Base-by-base conservation (phyloP, 2,329 filamentous ascomycete species). In the Parastagonospora nodorum region DNA sequence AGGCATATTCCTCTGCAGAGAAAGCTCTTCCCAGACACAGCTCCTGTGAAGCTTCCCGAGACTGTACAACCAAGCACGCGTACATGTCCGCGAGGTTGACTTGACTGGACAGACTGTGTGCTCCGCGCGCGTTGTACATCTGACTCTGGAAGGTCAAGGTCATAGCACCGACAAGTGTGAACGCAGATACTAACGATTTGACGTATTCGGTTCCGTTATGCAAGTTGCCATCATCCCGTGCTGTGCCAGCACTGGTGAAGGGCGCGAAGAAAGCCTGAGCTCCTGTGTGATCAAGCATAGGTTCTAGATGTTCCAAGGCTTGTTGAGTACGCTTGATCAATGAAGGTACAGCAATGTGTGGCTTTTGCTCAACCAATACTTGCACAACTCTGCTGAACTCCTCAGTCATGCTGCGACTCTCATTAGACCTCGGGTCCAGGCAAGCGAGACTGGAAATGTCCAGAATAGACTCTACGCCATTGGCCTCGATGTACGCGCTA, bases 61-160 rank as follows among this genome's bases (percentile, higher is more conserved):
- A 24, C 86, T 85, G 55, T 85, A n/a, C 83, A 19, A 96, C 82
- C 32, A 97, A 77, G n/a, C 80, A 75, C 38, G 85, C 79, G 68
- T 96, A 96, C 69, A 90, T 87, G 70, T 97, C 93, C 29, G 87
- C 90, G 16, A 96, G 82, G 66, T 96, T 96, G 61, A 95, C 83
- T 24, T 85, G 82, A 47, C 84, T 85, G 64, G 97, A 89, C 9
- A 88, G 82, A 28, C 85, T 82, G 8, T 82, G 77, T 30, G 75
- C 79, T 24, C 86, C 83, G 50, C 90, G 82, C 46, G 84, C 83
- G 50, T 85, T 84, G 66, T 84, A 86, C 42, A 84, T 76, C 16
- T 83, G 82, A 45, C 78, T 75, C 39, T 86, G 85, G 69, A 90
- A 96, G 51, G 88, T 87, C 50, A 89, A 83, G 30, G 86, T 87